Percentiles rank a stretch among this genome's conserved stretches.
These are phyloP conservation scores for Geranium incanum DNA, from an alignment of 441 rosid species.

Conservation along the genomic window DNA sequence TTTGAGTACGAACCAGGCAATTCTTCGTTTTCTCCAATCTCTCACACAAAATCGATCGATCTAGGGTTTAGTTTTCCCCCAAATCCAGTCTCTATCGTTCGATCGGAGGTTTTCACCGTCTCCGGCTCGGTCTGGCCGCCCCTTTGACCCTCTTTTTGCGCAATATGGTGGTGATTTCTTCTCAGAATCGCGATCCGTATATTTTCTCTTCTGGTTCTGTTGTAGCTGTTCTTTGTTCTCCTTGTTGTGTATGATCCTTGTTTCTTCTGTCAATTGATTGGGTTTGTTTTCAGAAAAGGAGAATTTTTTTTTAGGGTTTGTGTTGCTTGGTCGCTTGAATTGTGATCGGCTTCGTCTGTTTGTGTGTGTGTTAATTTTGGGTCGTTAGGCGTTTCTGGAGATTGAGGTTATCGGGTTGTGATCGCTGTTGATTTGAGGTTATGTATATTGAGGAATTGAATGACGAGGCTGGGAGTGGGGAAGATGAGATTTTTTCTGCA, in stretches of 20 bases:
- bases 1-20: background rate
- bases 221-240: slow-evolving; percentile 18
- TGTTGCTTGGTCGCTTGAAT: slow-evolving; percentile 5
- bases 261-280: background rate
- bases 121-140: slow-evolving; percentile 27
- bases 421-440: slow-evolving; percentile 17
- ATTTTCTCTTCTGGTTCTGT: slow-evolving; percentile 18
- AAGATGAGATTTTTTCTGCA: slow-evolving; percentile 16
- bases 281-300: background rate
- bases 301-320: background rate
- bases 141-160: slow-evolving; percentile 27
- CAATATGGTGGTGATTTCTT: slow-evolving; percentile 42
- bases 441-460: slow-evolving; percentile 53
- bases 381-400: slow-evolving; percentile 1
- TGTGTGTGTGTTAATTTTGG: background rate
- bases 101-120: slow-evolving; percentile 2
- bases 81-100: background rate
- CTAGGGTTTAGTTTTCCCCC: background rate
- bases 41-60: background rate
- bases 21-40: background rate
- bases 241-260: slow-evolving; percentile 5
- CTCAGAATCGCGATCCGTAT: slow-evolving; percentile 20
- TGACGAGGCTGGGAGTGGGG: slow-evolving; percentile 30
- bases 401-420: background rate
- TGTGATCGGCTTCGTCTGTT: background rate